Percentiles rank a stretch among this genome's conserved stretches.
Evolutionary conservation across 805 yeast genomes (phyloP).

Genomic region (Starmerella asiatica): DNA sequence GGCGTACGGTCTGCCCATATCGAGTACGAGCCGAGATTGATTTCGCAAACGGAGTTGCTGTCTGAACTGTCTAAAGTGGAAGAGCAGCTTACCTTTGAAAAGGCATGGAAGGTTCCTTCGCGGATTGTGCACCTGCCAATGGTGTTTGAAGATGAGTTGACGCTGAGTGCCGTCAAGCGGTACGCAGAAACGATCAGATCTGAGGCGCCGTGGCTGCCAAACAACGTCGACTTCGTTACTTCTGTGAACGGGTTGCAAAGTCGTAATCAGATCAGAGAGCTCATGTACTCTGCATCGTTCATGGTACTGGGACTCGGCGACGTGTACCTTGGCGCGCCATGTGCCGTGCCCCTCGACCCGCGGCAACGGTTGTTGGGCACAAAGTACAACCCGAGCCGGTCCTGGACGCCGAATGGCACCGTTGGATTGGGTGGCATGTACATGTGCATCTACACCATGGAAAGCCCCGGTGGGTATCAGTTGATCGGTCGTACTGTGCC

Average conservation of each 20-base stretch:
- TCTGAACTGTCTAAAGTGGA: constrained; percentile 54
- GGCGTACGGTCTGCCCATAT: constrained; percentile 92
- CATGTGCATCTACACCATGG: constrained; percentile 97
- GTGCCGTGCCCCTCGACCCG: constrained; percentile 97
- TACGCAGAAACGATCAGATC: constrained; percentile 88
- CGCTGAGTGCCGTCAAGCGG: constrained; percentile 78
- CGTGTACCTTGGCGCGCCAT: constrained; percentile 94
- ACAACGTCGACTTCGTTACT: constrained; percentile 90
- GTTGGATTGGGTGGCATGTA: constrained; percentile 98
- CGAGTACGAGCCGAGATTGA: constrained; percentile 56
- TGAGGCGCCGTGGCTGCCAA: constrained; percentile 95
- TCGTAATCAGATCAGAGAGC: constrained; percentile 61
- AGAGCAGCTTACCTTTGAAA: constrained; percentile 27
- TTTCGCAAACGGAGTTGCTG: constrained; percentile 50
- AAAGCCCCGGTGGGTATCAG: constrained; percentile 97
- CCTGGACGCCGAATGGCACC: constrained; percentile 90
- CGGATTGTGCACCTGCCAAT: constrained; percentile 76
- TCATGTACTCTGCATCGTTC: constrained; percentile 81
- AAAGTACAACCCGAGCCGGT: constrained; percentile 91
- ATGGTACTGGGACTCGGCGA: constrained; percentile 93
- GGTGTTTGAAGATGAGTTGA: constrained; percentile 89
- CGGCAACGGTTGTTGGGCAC: constrained; percentile 85
- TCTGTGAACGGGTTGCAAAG: constrained; percentile 62
- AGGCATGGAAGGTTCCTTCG: constrained; percentile 76
- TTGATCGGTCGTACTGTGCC: constrained; percentile 93